Percentiles rank a stretch among this genome's conserved stretches.
Evolutionary conservation across 2,329 filamentous ascomycete genomes (phyloP).

Genomic region (Cladophialophora bantiana): DNA sequence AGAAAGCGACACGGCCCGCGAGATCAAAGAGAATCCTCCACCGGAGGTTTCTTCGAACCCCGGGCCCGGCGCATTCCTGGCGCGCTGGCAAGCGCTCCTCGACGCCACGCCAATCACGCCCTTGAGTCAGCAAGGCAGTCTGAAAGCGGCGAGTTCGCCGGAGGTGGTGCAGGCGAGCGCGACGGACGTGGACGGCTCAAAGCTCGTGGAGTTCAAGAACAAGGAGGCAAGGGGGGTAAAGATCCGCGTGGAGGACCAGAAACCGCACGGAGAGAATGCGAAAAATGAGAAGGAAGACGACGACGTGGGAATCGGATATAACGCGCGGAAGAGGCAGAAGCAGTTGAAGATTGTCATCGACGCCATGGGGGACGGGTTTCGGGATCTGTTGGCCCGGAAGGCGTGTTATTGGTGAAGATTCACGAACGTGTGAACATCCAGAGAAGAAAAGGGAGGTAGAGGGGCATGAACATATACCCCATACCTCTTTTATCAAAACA

Average conservation of each 20-base stretch:
- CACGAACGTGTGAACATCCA: not conserved
- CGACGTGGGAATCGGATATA: constrained; percentile 34
- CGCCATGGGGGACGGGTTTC: constrained; percentile 52
- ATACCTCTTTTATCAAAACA: not conserved
- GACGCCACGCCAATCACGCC: constrained; percentile 75
- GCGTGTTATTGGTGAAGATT: constrained; percentile 36
- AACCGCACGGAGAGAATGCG: not conserved
- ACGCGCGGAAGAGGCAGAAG: constrained; percentile 29
- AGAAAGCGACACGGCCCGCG: constrained; percentile 8
- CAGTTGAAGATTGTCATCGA: constrained; percentile 54
- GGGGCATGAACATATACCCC: too few relatives aligned
- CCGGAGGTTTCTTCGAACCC: constrained; percentile 49
- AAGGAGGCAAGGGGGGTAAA: constrained; percentile 45
- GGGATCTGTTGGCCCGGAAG: constrained; percentile 43
- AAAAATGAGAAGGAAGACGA: constrained; percentile 5
- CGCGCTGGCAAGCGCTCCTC: constrained; percentile 74
- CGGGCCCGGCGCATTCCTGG: constrained; percentile 75
- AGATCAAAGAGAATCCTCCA: constrained; percentile 19
- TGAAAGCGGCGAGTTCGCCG: constrained; percentile 63
- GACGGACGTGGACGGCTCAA: constrained; percentile 46
- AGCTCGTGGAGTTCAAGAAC: constrained; percentile 49
- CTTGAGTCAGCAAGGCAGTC: constrained; percentile 56
- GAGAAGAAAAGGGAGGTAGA: not conserved
- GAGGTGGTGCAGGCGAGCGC: constrained; percentile 37
- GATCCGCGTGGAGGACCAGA: constrained; percentile 33